phyloP scores from a whole-genome alignment of 495 filamentous ascomycete genomes.

The Corynascus novoguineensis region DNA sequence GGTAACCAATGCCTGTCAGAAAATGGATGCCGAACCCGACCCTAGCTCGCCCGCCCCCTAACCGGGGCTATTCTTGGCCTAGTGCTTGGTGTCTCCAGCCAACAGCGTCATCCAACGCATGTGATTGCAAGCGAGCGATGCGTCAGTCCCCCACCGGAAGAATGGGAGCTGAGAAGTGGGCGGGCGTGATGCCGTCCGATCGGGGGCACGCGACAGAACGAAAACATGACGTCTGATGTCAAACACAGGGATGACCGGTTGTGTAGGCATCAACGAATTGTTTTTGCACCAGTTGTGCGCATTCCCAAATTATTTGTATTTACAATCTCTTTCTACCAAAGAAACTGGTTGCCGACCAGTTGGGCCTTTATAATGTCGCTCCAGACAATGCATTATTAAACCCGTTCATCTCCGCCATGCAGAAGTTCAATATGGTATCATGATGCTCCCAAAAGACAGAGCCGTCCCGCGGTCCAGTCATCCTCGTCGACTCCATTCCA shows the following conservation, averaged over 20 bases:
- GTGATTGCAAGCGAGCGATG: conserved; percentile 23
- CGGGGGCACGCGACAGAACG: too few species aligned
- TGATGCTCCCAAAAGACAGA: conserved; percentile 3
- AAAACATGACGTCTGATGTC: too few species aligned
- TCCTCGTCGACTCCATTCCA: not conserved
- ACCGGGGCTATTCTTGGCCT: conserved; percentile 4
- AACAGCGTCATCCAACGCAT: conserved; percentile 23
- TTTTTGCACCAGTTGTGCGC: too few species aligned
- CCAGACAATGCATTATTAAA: too few species aligned
- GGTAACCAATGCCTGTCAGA: not conserved
- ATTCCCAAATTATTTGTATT: not conserved
- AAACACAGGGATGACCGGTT: too few species aligned
- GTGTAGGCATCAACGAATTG: too few species aligned
- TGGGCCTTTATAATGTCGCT: too few species aligned
- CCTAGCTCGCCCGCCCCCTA: conserved; percentile 2
- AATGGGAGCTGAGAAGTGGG: not conserved
- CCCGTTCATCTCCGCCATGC: not conserved
- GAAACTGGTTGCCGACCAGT: too few species aligned
- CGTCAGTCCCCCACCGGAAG: not conserved
- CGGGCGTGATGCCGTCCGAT: too few species aligned
- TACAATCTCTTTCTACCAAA: not conserved
- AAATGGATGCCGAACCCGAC: conserved; percentile 3
- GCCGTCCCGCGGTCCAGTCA: not conserved
- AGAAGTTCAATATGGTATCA: conserved; percentile 11
- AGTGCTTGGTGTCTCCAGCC: conserved; percentile 8